Base-by-base conservation (phyloP, 164 flowering plant species). In the Cinnamomum micranthum region DNA sequence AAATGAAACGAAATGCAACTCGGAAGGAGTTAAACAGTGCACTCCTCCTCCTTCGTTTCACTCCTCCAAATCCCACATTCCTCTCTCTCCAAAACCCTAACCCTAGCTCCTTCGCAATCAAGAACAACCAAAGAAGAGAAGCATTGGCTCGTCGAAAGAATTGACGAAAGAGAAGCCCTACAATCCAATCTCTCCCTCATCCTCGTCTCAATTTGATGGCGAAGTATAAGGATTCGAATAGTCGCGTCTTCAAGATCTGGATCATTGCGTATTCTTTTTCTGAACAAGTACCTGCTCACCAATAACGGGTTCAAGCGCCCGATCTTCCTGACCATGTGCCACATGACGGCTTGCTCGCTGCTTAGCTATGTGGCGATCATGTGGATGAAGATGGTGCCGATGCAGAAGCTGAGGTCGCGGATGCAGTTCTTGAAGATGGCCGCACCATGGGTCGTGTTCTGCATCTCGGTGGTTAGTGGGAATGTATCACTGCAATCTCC, bases 281-380 rank as follows among this genome's bases (percentile, higher is more conserved):
- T 86, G 19, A 86, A 86, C 82, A 86, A 86, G 84, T 84, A 82
- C 50, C 47, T 86, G 27, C 74, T 86, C 15, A 76, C 80, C 79
- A 86, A 84, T 70, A 84, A 86, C 59, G 88, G 88, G 1, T 86
- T 86, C 83, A 80, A 77, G 82, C 84, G 76, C 74, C 87, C 88
- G 55, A 86, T 86, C 75, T 86, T 86, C 73, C 82, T 86, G 14
- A 86, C 88, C 35, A 82, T 86, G 85, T 86, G 88, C 66, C 87
- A 86, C 73, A 84, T 86, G 88, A 82, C 83, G 14, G 88, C 88
- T 22, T 86, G 88, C 78, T 80, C 88, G 20, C 69, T 84, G 31
- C 72, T 86, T 68, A 83, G 86, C 79, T 86, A 86, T 77, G 72
- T 84, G 51, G 85, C 88, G 15, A 82, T 83, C 23, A 80, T 81